Evolutionary conservation across 208 protist species (phyloP).

Genomic region (Dictyostelium gargantuum): DNA sequence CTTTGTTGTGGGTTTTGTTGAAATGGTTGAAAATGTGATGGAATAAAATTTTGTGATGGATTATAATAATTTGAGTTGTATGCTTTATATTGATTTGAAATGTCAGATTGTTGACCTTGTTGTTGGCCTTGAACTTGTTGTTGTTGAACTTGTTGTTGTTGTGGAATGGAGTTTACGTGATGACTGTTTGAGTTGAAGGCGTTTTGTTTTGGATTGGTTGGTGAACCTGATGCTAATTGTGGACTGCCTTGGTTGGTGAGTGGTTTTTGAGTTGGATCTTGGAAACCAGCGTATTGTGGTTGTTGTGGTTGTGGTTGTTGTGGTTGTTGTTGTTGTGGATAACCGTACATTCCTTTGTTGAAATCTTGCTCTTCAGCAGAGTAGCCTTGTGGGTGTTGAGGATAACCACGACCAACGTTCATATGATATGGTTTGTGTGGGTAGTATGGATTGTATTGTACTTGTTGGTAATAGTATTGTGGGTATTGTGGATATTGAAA

Average conservation of each 20-base stretch:
- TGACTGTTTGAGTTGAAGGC: not conserved
- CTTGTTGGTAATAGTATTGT: not conserved
- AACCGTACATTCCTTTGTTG: not conserved
- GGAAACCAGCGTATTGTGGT: not conserved
- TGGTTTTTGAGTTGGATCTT: not conserved
- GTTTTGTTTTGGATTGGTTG: not conserved
- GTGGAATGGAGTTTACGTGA: not conserved
- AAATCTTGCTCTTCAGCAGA: slow-evolving; percentile 1
- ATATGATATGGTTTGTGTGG: not conserved
- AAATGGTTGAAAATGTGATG: slow-evolving; percentile 22
- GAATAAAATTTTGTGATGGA: not conserved
- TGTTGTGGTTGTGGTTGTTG: not conserved
- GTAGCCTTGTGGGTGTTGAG: not conserved
- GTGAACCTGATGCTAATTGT: not conserved
- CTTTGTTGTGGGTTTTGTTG: slow-evolving; percentile 1
- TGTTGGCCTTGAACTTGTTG: slow-evolving; percentile 28
- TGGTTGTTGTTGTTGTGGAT: not conserved
- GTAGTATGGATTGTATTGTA: not conserved
- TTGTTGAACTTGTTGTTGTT: not conserved
- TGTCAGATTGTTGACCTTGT: not conserved
- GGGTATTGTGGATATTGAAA: slow-evolving; percentile 10
- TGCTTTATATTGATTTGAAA: slow-evolving; percentile 21
- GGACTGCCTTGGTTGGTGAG: not conserved
- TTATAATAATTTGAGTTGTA: slow-evolving; percentile 37
- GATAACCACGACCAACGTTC: slow-evolving; percentile 1